Evolutionary conservation across 2,329 filamentous ascomycete species (phyloP), one percentile per base, ranked within the genome.

Genomic region (Verticillium zaregamsianum): DNA sequence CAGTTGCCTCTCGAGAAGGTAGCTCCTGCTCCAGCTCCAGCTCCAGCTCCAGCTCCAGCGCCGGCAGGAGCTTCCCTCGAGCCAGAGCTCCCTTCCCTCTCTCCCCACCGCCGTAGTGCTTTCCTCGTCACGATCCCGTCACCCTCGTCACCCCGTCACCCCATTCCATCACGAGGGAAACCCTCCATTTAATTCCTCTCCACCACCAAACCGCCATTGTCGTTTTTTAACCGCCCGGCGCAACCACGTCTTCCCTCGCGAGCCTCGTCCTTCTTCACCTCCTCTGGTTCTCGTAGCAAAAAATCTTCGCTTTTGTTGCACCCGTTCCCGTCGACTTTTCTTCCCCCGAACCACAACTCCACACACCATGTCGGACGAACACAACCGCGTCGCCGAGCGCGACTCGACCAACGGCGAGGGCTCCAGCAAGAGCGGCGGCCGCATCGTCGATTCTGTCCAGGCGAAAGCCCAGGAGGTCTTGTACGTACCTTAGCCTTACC

Each of bases 391-490:
- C 15, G 58, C 31, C 45, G 58, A 55, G 15, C 58, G 35, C 28
- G 58, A 49, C 45, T 61, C 55, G 12, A 31, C 31, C 39, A 59
- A 62, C 3, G 39, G 39, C 28, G 23, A 52, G 20, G 12, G 45
- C 45, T 59, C 45, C 7, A 31, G 31, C 31, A 57, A 61, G 5
- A 63, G 61, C 56, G 49, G 45, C 25, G 31, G 45, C n/a, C 28
- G 74, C 61, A 70, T 80, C 60, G 74, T 74, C 28, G 67, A 76
- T 25, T 74, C 77, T 0, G 73, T 81, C 12, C 73, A 77, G 59
- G 72, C 73, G 54, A 83, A 76, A 70, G 82, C 82, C 23, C 79
- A 82, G 63, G 77, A 82, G 66, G 79, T 84, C 64, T 72, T 80
- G 81, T 84, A 73, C 64, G 67, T 64, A 57, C 63, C 63, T 52